Percentiles rank a stretch among this genome's conserved stretches.
phyloP scores from a whole-genome alignment of 1,284 basidiomycete genomes.

The Meira nashicola region DNA sequence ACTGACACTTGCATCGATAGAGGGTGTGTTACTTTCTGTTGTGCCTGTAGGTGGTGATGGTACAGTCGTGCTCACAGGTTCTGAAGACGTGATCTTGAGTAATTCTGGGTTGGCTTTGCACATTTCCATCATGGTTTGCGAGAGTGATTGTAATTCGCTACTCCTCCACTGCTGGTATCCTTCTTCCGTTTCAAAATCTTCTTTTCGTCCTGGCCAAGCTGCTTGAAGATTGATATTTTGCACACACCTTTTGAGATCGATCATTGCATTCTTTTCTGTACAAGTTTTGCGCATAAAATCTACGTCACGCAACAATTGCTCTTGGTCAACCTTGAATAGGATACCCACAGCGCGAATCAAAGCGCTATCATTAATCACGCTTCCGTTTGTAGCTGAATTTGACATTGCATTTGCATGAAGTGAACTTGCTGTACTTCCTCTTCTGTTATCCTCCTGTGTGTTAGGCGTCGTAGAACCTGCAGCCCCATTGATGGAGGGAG shows the following conservation, averaged over 20 bases:
- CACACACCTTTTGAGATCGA: constrained; percentile 67
- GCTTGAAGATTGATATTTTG: constrained; percentile 82
- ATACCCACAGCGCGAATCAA: constrained; percentile 61
- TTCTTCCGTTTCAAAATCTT: constrained; percentile 75
- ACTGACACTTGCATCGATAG: background rate
- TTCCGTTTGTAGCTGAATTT: background rate
- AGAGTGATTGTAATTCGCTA: constrained; percentile 75
- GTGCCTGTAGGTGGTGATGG: background rate
- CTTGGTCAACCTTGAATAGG: constrained; percentile 70
- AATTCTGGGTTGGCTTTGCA: constrained; percentile 80
- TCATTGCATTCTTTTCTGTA: constrained; percentile 61
- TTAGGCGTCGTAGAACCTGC: constrained; percentile 10
- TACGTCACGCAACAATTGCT: constrained; percentile 69
- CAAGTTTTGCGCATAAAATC: constrained; percentile 67
- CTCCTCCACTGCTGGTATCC: constrained; percentile 80
- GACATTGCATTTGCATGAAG: constrained; percentile 8
- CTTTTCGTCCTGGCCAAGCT: constrained; percentile 74
- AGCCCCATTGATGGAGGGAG: constrained; percentile 12
- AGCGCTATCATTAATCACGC: constrained; percentile 22
- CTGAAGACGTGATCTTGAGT: constrained; percentile 62
- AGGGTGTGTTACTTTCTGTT: constrained; percentile 13
- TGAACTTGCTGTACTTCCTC: constrained; percentile 26
- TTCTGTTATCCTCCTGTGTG: constrained; percentile 15
- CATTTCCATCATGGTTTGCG: constrained; percentile 82
- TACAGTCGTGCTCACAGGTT: background rate